Conservation (phyloP, 331 rosid genomes). For the Prunus yedoensis region DNA sequence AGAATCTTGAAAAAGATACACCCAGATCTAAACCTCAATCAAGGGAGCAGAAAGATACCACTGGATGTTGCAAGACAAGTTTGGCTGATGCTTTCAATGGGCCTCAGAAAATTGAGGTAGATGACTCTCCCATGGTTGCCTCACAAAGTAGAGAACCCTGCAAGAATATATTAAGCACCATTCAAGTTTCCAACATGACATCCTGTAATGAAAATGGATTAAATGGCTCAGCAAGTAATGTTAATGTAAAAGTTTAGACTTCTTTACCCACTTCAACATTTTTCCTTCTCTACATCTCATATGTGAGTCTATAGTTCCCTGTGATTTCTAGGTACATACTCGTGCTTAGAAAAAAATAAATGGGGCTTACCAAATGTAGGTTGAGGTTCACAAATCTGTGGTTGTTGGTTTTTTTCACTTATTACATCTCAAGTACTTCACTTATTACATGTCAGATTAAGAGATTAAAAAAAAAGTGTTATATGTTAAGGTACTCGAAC, state of each 20-base stretch:
- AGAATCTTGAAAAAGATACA: conserved; percentile 23
- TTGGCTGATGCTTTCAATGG: conserved; percentile 22
- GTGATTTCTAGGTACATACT: neutral
- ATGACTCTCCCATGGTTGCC: conserved; percentile 27
- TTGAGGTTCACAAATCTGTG: neutral
- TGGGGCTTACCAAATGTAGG: conserved; percentile 3
- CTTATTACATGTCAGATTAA: too few relatives aligned
- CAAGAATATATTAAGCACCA: conserved; percentile 16
- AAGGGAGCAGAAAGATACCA: conserved; percentile 30
- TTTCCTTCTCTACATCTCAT: conserved; percentile 1
- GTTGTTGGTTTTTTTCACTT: neutral
- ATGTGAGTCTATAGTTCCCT: neutral
- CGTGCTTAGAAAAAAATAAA: neutral
- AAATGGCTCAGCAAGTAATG: conserved; percentile 41
- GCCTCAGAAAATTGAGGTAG: conserved; percentile 25
- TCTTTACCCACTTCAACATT: conserved; percentile 18
- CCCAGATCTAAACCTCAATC: conserved; percentile 18
- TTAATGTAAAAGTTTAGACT: conserved; percentile 29
- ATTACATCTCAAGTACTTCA: neutral
- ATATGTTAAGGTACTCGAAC: neutral
- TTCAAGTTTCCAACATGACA: conserved; percentile 31
- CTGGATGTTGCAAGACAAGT: conserved; percentile 18
- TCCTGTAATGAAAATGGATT: conserved; percentile 25
- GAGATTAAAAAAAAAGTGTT: neutral
- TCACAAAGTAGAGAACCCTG: conserved; percentile 27